A percentile compares a stretch with the other conserved stretches of the same genome.
Evolutionary conservation across 176 grass and related monocot genomes (phyloP).

Genomic region (Ananas comosus): DNA sequence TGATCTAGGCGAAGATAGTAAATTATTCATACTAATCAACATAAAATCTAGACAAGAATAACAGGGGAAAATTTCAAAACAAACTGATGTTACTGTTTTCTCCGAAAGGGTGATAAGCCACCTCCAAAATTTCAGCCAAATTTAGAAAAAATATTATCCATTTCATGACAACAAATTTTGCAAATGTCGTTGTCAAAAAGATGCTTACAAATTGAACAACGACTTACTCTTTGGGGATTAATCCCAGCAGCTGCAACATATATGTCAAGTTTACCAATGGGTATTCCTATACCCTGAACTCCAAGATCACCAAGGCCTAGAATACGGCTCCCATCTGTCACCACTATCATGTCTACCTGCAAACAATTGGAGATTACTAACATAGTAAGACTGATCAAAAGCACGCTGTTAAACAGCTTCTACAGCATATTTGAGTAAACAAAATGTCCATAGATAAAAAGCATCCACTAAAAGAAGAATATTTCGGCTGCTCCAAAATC

Average conservation of each 20-base stretch:
- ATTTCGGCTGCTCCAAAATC: not conserved
- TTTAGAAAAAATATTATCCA: not conserved
- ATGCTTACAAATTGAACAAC: not conserved
- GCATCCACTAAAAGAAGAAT: not conserved
- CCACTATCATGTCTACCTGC: constrained; percentile 90
- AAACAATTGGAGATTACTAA: constrained; percentile 8
- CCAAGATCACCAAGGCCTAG: constrained; percentile 96
- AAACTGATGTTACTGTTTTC: not conserved
- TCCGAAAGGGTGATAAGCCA: not conserved
- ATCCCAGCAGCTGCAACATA: constrained; percentile 97
- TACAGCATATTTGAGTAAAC: not conserved
- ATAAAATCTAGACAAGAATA: not conserved
- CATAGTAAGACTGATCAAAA: not conserved
- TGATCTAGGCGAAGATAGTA: not conserved
- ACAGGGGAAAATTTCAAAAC: not conserved
- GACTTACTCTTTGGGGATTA: constrained; percentile 80
- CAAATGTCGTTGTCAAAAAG: not conserved
- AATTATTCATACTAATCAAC: too few relatives aligned
- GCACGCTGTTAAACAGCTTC: not conserved
- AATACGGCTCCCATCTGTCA: constrained; percentile 93
- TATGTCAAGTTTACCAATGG: constrained; percentile 97
- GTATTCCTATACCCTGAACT: constrained; percentile 98
- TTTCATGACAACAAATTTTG: not conserved
- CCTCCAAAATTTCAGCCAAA: not conserved
- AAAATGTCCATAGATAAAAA: not conserved